Evolutionary conservation across 805 yeast species (phyloP).

Genomic region (Ogataea allantospora): DNA sequence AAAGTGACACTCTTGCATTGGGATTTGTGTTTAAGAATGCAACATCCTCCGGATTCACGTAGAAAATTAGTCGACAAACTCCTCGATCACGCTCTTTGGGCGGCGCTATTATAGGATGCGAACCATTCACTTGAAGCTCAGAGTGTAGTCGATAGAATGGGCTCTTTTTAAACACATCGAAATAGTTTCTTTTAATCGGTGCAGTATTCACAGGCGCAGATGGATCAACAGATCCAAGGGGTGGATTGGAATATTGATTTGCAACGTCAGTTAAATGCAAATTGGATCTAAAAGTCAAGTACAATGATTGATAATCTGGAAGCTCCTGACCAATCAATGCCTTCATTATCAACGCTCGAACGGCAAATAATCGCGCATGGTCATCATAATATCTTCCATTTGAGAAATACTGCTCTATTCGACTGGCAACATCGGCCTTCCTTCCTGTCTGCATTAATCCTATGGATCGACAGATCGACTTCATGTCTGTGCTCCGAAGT

Average conservation of each 20-base stretch:
- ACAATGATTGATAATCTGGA: constrained; percentile 38
- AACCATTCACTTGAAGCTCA: constrained; percentile 37
- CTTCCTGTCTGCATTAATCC: constrained; percentile 53
- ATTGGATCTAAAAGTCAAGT: constrained; percentile 15
- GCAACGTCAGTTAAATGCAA: constrained; percentile 27
- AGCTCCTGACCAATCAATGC: constrained; percentile 33
- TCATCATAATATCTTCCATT: constrained; percentile 41
- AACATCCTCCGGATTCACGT: constrained; percentile 43
- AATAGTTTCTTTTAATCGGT: constrained; percentile 35
- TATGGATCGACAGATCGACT: constrained; percentile 49
- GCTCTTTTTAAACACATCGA: constrained; percentile 46
- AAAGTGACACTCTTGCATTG: constrained; percentile 43
- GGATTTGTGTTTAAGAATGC: constrained; percentile 32
- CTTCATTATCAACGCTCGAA: constrained; percentile 43
- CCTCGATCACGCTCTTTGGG: constrained; percentile 46
- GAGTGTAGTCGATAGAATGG: constrained; percentile 55
- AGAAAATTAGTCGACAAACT: constrained; percentile 41
- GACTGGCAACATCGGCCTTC: constrained; percentile 57
- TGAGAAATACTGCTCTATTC: constrained; percentile 47
- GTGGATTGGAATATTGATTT: constrained; percentile 24
- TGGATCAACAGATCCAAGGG: neutral
- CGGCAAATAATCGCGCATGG: constrained; percentile 42
- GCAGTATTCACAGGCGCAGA: constrained; percentile 1
- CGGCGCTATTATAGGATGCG: constrained; percentile 44
- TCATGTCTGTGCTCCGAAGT: constrained; percentile 53